These are phyloP conservation scores for Penicillium chermesinum DNA, from an alignment of 495 filamentous ascomycete genomes.

Conservation along the genomic window DNA sequence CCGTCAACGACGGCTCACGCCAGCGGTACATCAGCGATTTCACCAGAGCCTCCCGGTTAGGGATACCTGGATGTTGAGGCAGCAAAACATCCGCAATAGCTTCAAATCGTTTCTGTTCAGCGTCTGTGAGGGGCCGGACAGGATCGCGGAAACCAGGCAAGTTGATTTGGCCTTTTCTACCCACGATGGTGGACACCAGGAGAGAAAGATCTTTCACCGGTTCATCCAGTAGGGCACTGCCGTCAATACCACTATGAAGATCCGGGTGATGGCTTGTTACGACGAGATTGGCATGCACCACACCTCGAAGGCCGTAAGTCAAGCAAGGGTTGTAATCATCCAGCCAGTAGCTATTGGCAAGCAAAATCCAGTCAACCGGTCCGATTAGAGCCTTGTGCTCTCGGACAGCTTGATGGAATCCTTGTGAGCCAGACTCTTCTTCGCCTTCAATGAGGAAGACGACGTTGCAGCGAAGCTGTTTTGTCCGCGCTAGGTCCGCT, in stretches of 20 bases:
- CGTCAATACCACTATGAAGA: conserved; percentile 92
- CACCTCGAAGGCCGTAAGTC: conserved; percentile 91
- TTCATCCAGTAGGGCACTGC: conserved; percentile 80
- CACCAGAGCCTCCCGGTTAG: conserved; percentile 62
- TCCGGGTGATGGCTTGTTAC: conserved; percentile 82
- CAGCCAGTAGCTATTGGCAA: conserved; percentile 98
- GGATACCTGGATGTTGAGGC: conserved; percentile 60
- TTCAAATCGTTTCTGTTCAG: conserved; percentile 76
- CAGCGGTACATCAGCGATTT: conserved; percentile 83
- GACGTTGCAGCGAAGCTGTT: conserved; percentile 76
- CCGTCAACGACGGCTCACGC: conserved; percentile 91
- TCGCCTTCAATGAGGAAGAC: conserved; percentile 95
- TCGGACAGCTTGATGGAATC: conserved; percentile 75
- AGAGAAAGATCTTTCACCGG: conserved; percentile 84
- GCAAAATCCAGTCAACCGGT: conserved; percentile 82
- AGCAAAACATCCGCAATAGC: conserved; percentile 76
- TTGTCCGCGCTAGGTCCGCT: conserved; percentile 73
- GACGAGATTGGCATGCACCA: conserved; percentile 86
- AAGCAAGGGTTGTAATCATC: conserved; percentile 92
- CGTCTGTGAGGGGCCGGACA: conserved; percentile 66
- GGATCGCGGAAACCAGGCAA: conserved; percentile 81
- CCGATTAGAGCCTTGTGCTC: conserved; percentile 80
- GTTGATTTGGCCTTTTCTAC: conserved; percentile 50
- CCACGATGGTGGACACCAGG: conserved; percentile 72
- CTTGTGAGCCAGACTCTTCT: conserved; percentile 88